These are phyloP conservation scores for Fagopyrum homotropicum DNA, from an alignment of 148 eudicot genomes.

Conservation along the genomic window DNA sequence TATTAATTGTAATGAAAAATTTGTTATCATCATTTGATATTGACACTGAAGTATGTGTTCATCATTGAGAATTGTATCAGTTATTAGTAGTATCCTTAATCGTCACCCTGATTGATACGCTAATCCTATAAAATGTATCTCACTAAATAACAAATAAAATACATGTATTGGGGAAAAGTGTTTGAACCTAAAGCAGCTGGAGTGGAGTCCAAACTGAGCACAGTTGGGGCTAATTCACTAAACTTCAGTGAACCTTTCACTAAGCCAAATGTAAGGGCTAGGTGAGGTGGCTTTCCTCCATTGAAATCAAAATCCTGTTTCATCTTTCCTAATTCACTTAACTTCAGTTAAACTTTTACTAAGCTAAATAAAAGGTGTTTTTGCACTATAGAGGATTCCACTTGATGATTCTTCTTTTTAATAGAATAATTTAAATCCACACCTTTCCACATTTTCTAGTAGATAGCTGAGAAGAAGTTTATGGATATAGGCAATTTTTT, in stretches of 20 bases:
- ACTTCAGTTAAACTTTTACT: no score
- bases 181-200: background rate
- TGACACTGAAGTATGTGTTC: background rate
- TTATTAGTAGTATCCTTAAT: background rate
- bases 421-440: background rate
- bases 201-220: background rate
- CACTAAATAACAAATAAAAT: background rate
- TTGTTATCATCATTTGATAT: background rate
- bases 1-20: background rate
- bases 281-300: background rate
- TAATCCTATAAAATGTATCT: no score
- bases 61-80: background rate
- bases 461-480: conserved; percentile 18
- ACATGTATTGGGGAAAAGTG: background rate
- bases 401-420: background rate
- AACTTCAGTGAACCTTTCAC: background rate
- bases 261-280: background rate
- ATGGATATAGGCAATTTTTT: conserved; percentile 42
- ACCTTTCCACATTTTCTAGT: background rate
- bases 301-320: background rate
- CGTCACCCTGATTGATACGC: background rate
- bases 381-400: background rate
- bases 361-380: background rate
- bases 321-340: background rate
- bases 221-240: background rate